A percentile compares a stretch with the other conserved stretches of the same genome.
Evolutionary conservation across 345 rosid species (phyloP).

Genomic region (Salix brachista): DNA sequence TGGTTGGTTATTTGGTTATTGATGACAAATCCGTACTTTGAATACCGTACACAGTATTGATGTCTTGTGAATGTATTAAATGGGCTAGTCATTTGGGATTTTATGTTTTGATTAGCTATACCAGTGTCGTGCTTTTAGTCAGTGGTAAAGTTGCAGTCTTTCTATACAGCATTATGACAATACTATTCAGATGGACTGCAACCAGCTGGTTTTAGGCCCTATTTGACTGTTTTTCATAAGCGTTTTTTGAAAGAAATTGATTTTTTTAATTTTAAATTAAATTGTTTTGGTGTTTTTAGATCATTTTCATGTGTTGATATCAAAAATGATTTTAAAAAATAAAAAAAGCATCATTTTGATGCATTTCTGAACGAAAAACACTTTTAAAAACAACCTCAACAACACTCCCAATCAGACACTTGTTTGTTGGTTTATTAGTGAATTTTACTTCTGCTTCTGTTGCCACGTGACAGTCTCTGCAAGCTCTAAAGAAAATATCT

Average conservation of each 20-base stretch:
- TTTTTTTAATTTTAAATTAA: too few species aligned
- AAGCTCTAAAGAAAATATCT: constrained; percentile 98
- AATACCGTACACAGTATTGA: neutral
- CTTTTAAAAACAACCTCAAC: too few species aligned
- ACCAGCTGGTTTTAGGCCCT: neutral
- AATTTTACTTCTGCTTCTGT: constrained; percentile 2
- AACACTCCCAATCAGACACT: too few species aligned
- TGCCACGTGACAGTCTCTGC: constrained; percentile 62
- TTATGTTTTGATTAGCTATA: neutral
- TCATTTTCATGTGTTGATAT: too few species aligned
- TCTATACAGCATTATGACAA: neutral
- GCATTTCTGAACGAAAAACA: too few species aligned
- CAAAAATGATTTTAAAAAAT: too few species aligned
- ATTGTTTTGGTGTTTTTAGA: too few species aligned
- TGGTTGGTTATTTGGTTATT: neutral
- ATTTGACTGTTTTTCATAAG: too few species aligned
- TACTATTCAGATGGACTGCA: neutral
- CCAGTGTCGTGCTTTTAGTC: neutral
- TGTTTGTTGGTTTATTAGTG: neutral
- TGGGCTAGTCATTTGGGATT: neutral
- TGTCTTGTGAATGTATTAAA: neutral
- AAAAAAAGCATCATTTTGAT: too few species aligned
- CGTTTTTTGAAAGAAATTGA: too few species aligned
- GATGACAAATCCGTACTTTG: neutral
- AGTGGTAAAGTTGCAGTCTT: neutral